These are phyloP conservation scores for Croton laevigatus DNA, from an alignment of 441 rosid species.

Conservation along the genomic window DNA sequence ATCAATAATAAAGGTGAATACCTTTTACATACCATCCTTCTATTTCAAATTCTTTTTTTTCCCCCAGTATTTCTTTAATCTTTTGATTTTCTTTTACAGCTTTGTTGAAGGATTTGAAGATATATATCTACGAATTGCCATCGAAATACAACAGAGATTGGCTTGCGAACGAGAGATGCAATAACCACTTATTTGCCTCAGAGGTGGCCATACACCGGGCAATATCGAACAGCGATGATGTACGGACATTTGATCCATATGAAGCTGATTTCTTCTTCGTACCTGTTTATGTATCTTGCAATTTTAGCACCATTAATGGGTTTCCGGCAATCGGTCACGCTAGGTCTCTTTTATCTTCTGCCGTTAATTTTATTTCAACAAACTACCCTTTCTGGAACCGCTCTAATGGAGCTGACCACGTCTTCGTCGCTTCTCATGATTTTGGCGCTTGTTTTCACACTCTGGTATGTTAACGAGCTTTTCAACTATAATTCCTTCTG, in stretches of 20 bases:
- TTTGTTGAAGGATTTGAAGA: constrained; percentile 57
- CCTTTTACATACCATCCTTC: background rate
- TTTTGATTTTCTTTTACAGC: constrained; percentile 20
- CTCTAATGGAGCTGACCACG: constrained; percentile 70
- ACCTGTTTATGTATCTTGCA: constrained; percentile 91
- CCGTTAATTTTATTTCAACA: constrained; percentile 52
- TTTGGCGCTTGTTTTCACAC: constrained; percentile 93
- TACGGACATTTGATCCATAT: constrained; percentile 70
- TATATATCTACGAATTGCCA: constrained; percentile 74
- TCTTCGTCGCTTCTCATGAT: constrained; percentile 86
- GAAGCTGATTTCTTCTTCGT: constrained; percentile 92
- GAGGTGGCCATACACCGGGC: constrained; percentile 91
- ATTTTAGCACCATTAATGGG: constrained; percentile 85
- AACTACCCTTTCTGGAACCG: constrained; percentile 81
- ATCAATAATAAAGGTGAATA: constrained; percentile 21
- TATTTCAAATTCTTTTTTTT: too few species aligned
- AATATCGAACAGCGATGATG: constrained; percentile 46
- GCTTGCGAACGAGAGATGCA: constrained; percentile 76
- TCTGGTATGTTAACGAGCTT: constrained; percentile 43
- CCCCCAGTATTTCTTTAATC: background rate
- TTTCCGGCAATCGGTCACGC: constrained; percentile 97
- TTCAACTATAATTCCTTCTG: too few species aligned
- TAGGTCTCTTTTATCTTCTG: constrained; percentile 60
- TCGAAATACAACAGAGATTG: constrained; percentile 70
- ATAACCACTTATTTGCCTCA: constrained; percentile 80